These are phyloP conservation scores for Naegleria lovaniensis DNA, from an alignment of 208 protist species.

Conservation along the genomic window DNA sequence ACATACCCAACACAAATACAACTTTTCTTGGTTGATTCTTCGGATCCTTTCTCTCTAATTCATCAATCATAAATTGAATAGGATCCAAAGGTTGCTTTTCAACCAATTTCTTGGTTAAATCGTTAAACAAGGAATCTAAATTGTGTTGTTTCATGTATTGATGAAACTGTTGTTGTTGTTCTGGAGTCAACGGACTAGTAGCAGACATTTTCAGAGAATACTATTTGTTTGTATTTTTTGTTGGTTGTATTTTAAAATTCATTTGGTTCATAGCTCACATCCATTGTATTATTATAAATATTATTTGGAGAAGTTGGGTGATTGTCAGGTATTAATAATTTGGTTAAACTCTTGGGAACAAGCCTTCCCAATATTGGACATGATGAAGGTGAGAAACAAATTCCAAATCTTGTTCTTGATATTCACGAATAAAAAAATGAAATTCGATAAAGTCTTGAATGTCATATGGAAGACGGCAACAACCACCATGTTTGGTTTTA, in stretches of 20 bases:
- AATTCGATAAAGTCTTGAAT: neutral
- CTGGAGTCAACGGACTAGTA: neutral
- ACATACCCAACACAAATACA: constrained; percentile 12
- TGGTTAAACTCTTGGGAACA: no score
- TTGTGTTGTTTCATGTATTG: constrained; percentile 24
- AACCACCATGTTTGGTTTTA: neutral
- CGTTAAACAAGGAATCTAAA: neutral
- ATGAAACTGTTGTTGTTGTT: constrained; percentile 7
- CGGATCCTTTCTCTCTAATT: neutral
- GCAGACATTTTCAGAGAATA: neutral
- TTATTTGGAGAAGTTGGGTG: no score
- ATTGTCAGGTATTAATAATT: no score
- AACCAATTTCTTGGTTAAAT: neutral
- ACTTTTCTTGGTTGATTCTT: neutral
- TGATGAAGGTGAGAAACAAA: no score
- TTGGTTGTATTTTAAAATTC: no score
- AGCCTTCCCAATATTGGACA: no score
- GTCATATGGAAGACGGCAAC: neutral
- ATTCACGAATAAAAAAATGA: neutral
- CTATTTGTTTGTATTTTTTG: no score
- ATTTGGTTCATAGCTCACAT: no score
- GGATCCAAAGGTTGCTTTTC: constrained; percentile 2
- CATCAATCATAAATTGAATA: neutral
- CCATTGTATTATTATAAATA: no score
- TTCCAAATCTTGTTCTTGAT: no score